Conservation (phyloP, 805 yeast genomes). For the Saturnispora halmiae region DNA sequence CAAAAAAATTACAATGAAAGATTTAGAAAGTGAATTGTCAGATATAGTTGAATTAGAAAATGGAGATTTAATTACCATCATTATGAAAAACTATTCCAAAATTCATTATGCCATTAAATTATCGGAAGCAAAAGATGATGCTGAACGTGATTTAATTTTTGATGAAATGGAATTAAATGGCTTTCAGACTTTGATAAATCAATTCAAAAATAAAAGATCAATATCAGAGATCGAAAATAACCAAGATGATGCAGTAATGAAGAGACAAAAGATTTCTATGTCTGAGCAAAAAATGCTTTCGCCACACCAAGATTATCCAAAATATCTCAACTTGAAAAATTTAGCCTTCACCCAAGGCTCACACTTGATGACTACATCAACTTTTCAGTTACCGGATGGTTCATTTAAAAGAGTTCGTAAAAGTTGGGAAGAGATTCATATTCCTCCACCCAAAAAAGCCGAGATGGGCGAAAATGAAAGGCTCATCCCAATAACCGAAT, state of each 20-base stretch:
- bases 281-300: background rate
- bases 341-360: slow-evolving; percentile 66
- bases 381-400: slow-evolving; percentile 71
- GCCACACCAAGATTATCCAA: slow-evolving; percentile 32
- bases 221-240: background rate
- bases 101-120: slow-evolving; percentile 26
- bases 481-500: slow-evolving; percentile 45
- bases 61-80: slow-evolving; percentile 37
- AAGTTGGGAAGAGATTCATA: slow-evolving; percentile 77
- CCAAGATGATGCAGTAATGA: slow-evolving; percentile 5
- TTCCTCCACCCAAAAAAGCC: slow-evolving; percentile 69
- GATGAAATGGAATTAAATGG: slow-evolving; percentile 38
- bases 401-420: slow-evolving; percentile 68
- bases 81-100: slow-evolving; percentile 36
- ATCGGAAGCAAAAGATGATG: slow-evolving; percentile 16
- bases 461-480: slow-evolving; percentile 28
- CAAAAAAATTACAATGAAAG: slow-evolving; percentile 29
- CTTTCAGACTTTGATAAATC: slow-evolving; percentile 33
- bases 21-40: slow-evolving; percentile 46
- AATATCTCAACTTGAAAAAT: slow-evolving; percentile 52
- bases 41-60: slow-evolving; percentile 45
- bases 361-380: slow-evolving; percentile 54
- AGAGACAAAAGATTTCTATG: slow-evolving; percentile 10
- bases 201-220: slow-evolving; percentile 27
- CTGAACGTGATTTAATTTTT: slow-evolving; percentile 31